A percentile compares a stretch with the other conserved stretches of the same genome.
Evolutionary conservation across 371 early-diverging fungal species (phyloP).

Genomic region (Lichtheimia ramosa): DNA sequence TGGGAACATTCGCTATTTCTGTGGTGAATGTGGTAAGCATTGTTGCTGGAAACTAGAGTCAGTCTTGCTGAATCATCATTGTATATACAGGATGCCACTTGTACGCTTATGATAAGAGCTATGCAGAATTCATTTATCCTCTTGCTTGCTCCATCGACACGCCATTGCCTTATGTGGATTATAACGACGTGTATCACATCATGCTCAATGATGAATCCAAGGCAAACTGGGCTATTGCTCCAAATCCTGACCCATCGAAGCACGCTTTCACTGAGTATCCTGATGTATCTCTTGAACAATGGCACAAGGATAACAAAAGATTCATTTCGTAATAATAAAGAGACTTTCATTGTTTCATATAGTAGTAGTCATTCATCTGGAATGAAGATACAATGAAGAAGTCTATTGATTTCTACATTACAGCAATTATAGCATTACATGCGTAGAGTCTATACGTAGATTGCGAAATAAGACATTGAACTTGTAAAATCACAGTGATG

Average conservation of each 20-base stretch:
- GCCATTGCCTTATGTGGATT: conserved; percentile 20
- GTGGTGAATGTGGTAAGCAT: conserved; percentile 40
- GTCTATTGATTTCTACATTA: too few species aligned
- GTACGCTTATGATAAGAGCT: conserved; percentile 37
- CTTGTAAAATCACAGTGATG: too few species aligned
- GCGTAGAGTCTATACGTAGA: too few species aligned
- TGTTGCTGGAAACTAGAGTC: neutral
- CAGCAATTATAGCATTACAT: too few species aligned
- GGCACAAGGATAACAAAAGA: conserved; percentile 37
- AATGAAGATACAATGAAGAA: too few species aligned
- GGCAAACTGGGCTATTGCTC: conserved; percentile 37
- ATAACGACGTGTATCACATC: conserved; percentile 27
- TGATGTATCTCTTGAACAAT: conserved; percentile 39
- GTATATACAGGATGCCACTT: conserved; percentile 16
- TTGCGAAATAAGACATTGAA: too few species aligned
- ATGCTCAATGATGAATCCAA: conserved; percentile 32
- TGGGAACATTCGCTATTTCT: conserved; percentile 47
- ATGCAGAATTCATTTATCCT: conserved; percentile 36
- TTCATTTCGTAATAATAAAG: conserved; percentile 5
- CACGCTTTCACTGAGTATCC: conserved; percentile 40
- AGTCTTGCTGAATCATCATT: neutral
- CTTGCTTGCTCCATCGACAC: conserved; percentile 50
- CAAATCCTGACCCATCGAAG: conserved; percentile 4
- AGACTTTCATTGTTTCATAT: too few species aligned
- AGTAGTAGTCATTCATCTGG: too few species aligned